Evolutionary conservation across 2,329 filamentous ascomycete genomes (phyloP).

Genomic region (Sclerotinia spermophila): DNA sequence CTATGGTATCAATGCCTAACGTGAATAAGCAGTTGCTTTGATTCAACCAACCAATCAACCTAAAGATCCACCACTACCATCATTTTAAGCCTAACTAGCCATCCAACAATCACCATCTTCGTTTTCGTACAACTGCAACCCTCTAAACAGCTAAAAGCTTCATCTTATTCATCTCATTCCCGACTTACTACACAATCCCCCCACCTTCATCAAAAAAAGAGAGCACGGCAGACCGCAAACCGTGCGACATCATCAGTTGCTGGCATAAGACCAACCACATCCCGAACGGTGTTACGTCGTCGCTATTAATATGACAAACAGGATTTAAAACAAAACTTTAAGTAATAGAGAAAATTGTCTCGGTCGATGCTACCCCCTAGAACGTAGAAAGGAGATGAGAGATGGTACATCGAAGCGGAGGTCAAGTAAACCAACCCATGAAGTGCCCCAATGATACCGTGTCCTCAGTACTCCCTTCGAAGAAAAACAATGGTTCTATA

Average conservation of each 20-base stretch:
- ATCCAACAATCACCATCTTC: slow-evolving; percentile 8
- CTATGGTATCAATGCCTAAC: slow-evolving; percentile 12
- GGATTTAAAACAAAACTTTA: slow-evolving; percentile 15
- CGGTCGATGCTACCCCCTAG: neutral
- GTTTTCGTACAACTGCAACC: neutral
- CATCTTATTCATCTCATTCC: slow-evolving; percentile 7
- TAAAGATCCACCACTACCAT: slow-evolving; percentile 13
- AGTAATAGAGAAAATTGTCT: slow-evolving; percentile 16
- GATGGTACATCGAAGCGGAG: slow-evolving; percentile 32
- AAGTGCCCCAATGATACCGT: slow-evolving; percentile 11
- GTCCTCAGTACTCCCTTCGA: slow-evolving; percentile 1
- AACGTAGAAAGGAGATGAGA: slow-evolving; percentile 22
- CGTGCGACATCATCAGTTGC: slow-evolving; percentile 18
- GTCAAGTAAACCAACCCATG: slow-evolving; percentile 11
- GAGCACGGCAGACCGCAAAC: slow-evolving; percentile 3
- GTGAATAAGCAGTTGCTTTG: slow-evolving; percentile 3
- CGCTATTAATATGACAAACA: slow-evolving; percentile 28
- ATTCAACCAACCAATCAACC: slow-evolving; percentile 8
- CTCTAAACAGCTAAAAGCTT: slow-evolving; percentile 10
- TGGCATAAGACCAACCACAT: slow-evolving; percentile 15
- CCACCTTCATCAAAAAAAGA: slow-evolving; percentile 14
- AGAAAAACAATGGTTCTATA: slow-evolving; percentile 27
- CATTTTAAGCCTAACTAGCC: slow-evolving; percentile 8
- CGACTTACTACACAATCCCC: neutral
- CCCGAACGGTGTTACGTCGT: slow-evolving; percentile 20